phyloP scores from a whole-genome alignment of 73 alveolate genomes.

The Breviolum minutum region DNA sequence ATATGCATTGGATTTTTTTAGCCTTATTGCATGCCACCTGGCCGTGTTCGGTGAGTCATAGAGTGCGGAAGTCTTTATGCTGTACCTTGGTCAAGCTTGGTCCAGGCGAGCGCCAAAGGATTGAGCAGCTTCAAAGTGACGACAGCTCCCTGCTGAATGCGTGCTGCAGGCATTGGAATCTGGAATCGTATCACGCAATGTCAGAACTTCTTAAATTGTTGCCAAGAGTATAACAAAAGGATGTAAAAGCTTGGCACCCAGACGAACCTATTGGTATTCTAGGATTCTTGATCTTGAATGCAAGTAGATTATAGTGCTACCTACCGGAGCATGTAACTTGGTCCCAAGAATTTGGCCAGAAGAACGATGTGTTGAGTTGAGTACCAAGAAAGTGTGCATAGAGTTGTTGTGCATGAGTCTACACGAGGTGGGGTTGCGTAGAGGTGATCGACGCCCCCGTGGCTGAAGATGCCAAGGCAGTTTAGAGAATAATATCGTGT shows the following conservation, averaged over 20 bases:
- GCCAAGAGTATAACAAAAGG: too few species aligned
- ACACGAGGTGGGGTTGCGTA: conserved; percentile 37
- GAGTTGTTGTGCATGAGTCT: not conserved
- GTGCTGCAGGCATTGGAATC: not conserved
- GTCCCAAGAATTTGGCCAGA: too few species aligned
- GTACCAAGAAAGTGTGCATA: not conserved
- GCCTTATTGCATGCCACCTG: not conserved
- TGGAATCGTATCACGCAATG: too few species aligned
- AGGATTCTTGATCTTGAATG: too few species aligned
- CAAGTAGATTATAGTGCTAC: too few species aligned
- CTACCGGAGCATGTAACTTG: too few species aligned
- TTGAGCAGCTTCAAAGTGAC: not conserved
- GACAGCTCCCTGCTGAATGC: not conserved
- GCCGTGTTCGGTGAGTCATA: not conserved
- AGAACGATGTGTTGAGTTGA: not conserved
- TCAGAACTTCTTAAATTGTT: too few species aligned
- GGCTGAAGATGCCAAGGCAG: too few species aligned
- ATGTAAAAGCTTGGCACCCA: too few species aligned
- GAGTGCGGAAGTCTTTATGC: not conserved
- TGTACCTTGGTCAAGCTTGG: not conserved
- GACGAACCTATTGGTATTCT: too few species aligned
- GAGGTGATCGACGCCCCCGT: not conserved
- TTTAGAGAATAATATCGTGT: too few species aligned
- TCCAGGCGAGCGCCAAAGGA: conserved; percentile 29
- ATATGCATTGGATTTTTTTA: too few species aligned